These are phyloP conservation scores for Aspergillus sp. DNA, from an alignment of 2,329 filamentous ascomycete species.

Conservation along the genomic window DNA sequence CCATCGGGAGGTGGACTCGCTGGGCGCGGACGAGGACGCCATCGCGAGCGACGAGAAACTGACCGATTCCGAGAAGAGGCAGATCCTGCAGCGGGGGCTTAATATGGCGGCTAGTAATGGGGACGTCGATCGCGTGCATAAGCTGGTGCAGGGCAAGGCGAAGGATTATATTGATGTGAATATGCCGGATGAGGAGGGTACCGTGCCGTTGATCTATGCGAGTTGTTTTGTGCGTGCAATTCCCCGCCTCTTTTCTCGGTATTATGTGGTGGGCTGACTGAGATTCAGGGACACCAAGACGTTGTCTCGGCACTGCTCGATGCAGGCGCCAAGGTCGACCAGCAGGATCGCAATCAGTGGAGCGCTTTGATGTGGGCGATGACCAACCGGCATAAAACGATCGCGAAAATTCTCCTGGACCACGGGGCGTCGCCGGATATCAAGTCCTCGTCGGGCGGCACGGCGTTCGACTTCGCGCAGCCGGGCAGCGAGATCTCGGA, in stretches of 20 bases:
- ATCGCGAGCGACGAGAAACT: constrained; percentile 74
- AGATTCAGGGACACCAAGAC: constrained; percentile 73
- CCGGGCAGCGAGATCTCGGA: constrained; percentile 96
- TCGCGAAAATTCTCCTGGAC: constrained; percentile 88
- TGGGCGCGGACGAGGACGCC: constrained; percentile 75
- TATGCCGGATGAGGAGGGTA: constrained; percentile 87
- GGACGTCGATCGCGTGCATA: constrained; percentile 76
- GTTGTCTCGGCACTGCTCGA: constrained; percentile 82
- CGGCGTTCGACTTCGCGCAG: constrained; percentile 91
- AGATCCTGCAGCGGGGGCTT: constrained; percentile 79
- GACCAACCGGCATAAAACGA: constrained; percentile 96
- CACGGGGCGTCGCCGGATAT: constrained; percentile 94
- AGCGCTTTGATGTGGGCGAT: constrained; percentile 99
- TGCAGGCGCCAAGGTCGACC: constrained; percentile 84
- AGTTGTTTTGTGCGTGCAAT: constrained; percentile 79
- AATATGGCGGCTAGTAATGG: constrained; percentile 97
- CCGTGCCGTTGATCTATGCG: constrained; percentile 93
- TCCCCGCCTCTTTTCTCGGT: neutral
- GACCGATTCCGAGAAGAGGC: constrained; percentile 73
- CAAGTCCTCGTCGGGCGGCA: constrained; percentile 89
- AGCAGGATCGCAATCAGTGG: constrained; percentile 95
- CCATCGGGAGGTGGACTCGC: constrained; percentile 67
- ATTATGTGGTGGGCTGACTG: constrained; percentile 7
- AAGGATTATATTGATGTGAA: constrained; percentile 80
- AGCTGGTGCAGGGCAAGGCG: constrained; percentile 71